Conservation (phyloP, 495 filamentous ascomycete genomes). For the Penicillium alfredii region DNA sequence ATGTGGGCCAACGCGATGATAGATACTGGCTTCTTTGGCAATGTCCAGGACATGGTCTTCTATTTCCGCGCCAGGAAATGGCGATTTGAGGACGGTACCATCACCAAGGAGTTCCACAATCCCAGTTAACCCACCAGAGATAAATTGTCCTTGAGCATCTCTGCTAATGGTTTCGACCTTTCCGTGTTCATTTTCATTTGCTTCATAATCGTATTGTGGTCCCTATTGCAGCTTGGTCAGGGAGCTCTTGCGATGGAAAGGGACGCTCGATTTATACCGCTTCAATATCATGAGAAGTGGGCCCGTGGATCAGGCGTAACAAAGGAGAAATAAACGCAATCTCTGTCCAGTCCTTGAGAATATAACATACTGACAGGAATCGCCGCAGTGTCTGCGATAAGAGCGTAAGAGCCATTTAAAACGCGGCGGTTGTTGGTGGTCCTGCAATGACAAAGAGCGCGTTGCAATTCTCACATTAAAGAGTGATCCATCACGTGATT, state of each 20-base stretch:
- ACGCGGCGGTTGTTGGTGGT: no score
- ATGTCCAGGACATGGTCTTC: slow-evolving; percentile 20
- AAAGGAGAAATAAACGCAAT: slow-evolving; percentile 1
- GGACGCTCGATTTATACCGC: background rate
- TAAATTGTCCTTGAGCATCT: slow-evolving; percentile 18
- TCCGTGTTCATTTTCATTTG: background rate
- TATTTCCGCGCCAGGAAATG: slow-evolving; percentile 14
- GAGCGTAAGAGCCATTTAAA: no score
- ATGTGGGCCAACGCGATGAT: slow-evolving; percentile 17
- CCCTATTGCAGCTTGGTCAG: no score
- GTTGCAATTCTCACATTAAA: no score
- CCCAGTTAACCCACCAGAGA: slow-evolving; percentile 20
- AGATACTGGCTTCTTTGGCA: slow-evolving; percentile 26
- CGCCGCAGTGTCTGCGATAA: no score
- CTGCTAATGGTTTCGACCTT: slow-evolving; percentile 2
- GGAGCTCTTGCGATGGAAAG: background rate
- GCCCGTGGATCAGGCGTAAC: slow-evolving; percentile 1
- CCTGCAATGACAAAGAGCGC: no score
- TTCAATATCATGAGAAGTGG: slow-evolving; percentile 1
- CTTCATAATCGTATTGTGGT: no score
- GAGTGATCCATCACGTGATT: no score
- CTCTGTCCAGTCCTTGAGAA: no score
- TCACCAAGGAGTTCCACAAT: slow-evolving; percentile 24
- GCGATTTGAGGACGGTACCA: slow-evolving; percentile 17
- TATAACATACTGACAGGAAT: no score